Evolutionary conservation across 1,284 basidiomycete species (phyloP).

Genomic region (Schizophyllum amplum): DNA sequence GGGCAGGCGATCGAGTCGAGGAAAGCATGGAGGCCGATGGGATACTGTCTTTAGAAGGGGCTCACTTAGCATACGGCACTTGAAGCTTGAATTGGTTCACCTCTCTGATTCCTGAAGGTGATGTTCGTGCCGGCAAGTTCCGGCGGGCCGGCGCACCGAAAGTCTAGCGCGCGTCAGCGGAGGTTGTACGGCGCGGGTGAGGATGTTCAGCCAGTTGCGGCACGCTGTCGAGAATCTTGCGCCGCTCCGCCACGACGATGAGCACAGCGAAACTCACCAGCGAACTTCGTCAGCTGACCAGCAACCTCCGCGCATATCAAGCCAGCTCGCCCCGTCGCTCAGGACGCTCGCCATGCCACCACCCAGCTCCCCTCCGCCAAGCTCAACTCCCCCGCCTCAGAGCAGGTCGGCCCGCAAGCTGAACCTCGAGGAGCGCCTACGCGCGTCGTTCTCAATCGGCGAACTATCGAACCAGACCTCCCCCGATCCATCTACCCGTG

Average conservation of each 20-base stretch:
- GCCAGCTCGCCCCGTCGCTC: not conserved
- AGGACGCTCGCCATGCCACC: not conserved
- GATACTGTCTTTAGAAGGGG: no score
- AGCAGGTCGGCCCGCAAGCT: constrained; percentile 30
- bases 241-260: constrained; percentile 20
- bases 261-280: not conserved
- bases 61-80: no score
- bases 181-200: not conserved
- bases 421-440: constrained; percentile 67
- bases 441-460: constrained; percentile 48
- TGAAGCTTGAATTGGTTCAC: no score
- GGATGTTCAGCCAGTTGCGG: constrained; percentile 61
- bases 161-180: no score
- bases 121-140: no score
- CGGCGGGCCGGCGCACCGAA: no score
- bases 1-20: no score
- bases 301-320: constrained; percentile 7
- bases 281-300: not conserved
- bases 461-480: constrained; percentile 44
- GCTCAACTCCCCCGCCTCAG: constrained; percentile 12
- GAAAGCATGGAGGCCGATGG: no score
- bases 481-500: constrained; percentile 30
- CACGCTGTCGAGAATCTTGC: constrained; percentile 52
- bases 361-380: not conserved
- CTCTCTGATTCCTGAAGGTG: no score